Conservation (phyloP, 441 rosid genomes). For the Omphalea diandra region DNA sequence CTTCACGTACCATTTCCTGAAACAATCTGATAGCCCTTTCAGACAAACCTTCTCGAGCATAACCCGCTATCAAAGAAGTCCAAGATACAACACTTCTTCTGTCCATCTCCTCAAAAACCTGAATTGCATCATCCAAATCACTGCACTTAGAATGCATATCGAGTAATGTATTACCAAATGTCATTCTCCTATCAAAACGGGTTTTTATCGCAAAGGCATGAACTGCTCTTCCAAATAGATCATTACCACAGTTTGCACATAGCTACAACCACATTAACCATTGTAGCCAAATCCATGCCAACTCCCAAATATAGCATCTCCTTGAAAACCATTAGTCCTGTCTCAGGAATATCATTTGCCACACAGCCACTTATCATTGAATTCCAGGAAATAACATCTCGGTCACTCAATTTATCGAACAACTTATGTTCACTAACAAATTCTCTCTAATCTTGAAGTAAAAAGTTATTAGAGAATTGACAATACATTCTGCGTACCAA, state of each 20-base stretch:
- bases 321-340: not conserved
- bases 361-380: constrained; percentile 16
- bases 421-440: constrained; percentile 46
- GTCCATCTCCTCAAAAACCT: constrained; percentile 47
- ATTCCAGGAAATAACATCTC: not conserved
- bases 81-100: constrained; percentile 60
- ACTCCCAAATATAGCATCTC: not conserved
- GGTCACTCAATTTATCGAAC: constrained; percentile 35
- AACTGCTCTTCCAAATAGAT: constrained; percentile 46
- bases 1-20: constrained; percentile 46
- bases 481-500: constrained; percentile 39
- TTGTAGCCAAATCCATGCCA: too few species aligned
- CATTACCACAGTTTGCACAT: constrained; percentile 42
- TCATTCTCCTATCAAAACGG: constrained; percentile 30
- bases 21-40: constrained; percentile 54
- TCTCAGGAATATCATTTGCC: not conserved
- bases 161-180: constrained; percentile 50
- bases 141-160: constrained; percentile 72
- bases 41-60: constrained; percentile 57
- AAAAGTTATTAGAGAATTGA: constrained; percentile 48
- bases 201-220: constrained; percentile 53
- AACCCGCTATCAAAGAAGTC: constrained; percentile 73
- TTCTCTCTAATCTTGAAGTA: constrained; percentile 45
- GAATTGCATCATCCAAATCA: constrained; percentile 40
- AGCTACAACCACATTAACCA: constrained; percentile 47